These are phyloP conservation scores for Tolypocladium tropicale DNA, from an alignment of 2,329 filamentous ascomycete species.

Conservation along the genomic window DNA sequence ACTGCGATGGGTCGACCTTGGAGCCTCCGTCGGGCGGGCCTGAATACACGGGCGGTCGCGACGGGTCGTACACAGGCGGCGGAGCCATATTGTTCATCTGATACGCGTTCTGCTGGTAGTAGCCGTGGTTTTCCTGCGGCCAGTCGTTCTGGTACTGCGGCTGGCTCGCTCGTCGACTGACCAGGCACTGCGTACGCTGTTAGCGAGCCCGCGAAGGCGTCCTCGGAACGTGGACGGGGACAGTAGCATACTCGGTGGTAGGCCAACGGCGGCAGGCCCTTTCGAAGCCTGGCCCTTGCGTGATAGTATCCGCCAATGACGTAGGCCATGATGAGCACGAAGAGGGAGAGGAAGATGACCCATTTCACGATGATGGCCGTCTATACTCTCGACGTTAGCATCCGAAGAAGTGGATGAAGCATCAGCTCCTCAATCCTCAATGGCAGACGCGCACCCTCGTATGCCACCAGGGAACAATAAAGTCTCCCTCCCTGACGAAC, in stretches of 20 bases:
- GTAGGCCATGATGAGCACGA: conserved; percentile 48
- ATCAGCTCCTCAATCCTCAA: too few relatives aligned
- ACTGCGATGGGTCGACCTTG: conserved; percentile 45
- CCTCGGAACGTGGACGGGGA: not conserved
- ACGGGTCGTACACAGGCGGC: conserved; percentile 49
- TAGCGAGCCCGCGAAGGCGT: not conserved
- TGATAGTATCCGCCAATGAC: conserved; percentile 61
- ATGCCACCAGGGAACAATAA: conserved; percentile 17
- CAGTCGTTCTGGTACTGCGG: conserved; percentile 5
- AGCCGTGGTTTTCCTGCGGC: conserved; percentile 14
- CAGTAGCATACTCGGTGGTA: conserved; percentile 55
- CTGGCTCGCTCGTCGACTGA: conserved; percentile 27
- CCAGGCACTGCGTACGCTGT: conserved; percentile 33
- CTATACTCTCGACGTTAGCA: conserved; percentile 22
- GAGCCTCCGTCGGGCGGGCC: conserved; percentile 33
- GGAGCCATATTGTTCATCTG: conserved; percentile 44
- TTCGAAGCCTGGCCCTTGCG: conserved; percentile 54
- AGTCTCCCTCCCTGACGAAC: conserved; percentile 3
- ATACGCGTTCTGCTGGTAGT: conserved; percentile 19
- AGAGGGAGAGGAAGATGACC: conserved; percentile 53
- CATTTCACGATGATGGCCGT: conserved; percentile 60
- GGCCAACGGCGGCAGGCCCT: conserved; percentile 52
- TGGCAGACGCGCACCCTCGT: conserved; percentile 11
- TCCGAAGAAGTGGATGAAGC: not conserved
- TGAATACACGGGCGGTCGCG: conserved; percentile 45